Percentiles rank a stretch among this genome's conserved stretches.
Evolutionary conservation across 306 rosid genomes (phyloP).

Genomic region (Lathyrus tuberosus): DNA sequence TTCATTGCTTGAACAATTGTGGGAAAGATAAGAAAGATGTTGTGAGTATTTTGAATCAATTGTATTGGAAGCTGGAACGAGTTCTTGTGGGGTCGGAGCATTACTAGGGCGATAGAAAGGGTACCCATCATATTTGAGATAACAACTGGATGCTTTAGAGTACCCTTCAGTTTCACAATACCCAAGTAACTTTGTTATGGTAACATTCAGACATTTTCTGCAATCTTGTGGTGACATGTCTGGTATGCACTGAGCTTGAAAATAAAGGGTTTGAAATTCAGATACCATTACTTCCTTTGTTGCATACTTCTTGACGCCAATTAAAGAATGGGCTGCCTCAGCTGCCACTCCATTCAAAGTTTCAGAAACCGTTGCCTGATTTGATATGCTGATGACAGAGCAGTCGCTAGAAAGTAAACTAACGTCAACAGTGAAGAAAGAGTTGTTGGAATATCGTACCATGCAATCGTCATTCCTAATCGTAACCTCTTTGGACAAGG

Average conservation of each 20-base stretch:
- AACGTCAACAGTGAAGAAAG: not conserved
- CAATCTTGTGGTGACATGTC: not conserved
- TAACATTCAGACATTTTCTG: not conserved
- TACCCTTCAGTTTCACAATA: too few species aligned
- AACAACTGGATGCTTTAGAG: not conserved
- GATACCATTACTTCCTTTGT: not conserved
- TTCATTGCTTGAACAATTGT: not conserved
- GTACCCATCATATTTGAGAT: not conserved
- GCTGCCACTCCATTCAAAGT: not conserved
- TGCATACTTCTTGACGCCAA: not conserved
- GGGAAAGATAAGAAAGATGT: not conserved
- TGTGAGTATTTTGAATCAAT: not conserved
- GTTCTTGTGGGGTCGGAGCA: not conserved
- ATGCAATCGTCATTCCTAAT: not conserved
- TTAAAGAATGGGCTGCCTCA: not conserved
- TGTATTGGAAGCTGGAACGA: not conserved
- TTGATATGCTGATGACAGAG: too few species aligned
- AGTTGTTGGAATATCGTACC: not conserved
- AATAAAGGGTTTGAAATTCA: not conserved
- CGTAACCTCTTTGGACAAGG: not conserved
- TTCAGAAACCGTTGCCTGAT: too few species aligned
- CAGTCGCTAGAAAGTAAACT: not conserved
- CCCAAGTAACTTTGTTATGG: too few species aligned
- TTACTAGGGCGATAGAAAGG: not conserved
- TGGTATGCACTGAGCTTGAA: constrained; percentile 12